These are phyloP conservation scores for Leccinum imitatum DNA, from an alignment of 768 basidiomycete genomes.

Conservation along the genomic window DNA sequence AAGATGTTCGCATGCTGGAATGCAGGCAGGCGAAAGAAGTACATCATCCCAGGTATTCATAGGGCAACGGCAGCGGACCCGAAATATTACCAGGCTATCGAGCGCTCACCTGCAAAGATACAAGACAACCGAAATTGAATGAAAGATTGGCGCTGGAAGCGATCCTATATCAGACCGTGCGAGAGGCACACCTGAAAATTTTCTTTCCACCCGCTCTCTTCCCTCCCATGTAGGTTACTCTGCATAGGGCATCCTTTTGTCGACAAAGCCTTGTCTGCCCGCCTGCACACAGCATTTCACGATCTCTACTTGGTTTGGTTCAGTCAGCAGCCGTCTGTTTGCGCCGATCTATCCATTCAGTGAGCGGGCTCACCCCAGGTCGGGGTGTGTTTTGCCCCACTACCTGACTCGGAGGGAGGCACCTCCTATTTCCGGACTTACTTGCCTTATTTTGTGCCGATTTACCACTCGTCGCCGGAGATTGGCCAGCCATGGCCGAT, in stretches of 20 bases:
- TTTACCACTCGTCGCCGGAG: neutral
- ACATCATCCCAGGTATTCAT: slow-evolving; percentile 1
- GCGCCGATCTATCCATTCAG: neutral
- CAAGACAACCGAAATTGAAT: neutral
- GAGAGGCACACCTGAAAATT: neutral
- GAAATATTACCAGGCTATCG: neutral
- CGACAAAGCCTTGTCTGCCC: neutral
- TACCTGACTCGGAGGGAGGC: neutral
- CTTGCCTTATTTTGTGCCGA: neutral
- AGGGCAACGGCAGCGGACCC: neutral
- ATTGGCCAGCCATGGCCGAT: neutral
- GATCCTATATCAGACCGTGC: neutral
- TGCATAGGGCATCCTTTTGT: neutral
- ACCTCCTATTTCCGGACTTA: neutral
- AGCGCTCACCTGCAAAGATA: neutral
- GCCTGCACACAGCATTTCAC: neutral
- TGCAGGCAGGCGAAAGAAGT: slow-evolving; percentile 11
- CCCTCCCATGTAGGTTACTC: neutral
- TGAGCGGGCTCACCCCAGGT: neutral
- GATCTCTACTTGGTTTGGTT: neutral
- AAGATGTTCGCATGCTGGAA: slow-evolving; percentile 1
- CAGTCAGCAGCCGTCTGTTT: neutral
- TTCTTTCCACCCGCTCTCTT: neutral
- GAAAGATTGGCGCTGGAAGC: neutral
- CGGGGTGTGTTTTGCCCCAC: neutral